phyloP scores from a whole-genome alignment of 768 basidiomycete genomes.

The Rhizopogon salebrosus region DNA sequence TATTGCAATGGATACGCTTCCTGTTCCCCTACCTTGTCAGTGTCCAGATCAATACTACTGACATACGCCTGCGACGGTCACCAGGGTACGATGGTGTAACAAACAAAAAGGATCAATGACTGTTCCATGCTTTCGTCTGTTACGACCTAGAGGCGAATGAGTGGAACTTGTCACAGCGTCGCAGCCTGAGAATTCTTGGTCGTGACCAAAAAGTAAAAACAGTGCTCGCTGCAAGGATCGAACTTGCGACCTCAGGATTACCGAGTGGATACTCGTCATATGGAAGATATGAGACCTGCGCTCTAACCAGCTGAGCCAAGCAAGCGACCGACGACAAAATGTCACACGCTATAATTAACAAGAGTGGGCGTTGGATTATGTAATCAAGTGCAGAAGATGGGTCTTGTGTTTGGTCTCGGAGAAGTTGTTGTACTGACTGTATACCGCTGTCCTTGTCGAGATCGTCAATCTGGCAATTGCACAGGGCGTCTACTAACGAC shows the following conservation, averaged over 20 bases:
- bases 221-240: conserved; percentile 55
- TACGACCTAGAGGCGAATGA: too few species aligned
- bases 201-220: conserved; percentile 8
- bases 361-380: too few species aligned
- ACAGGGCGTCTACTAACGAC: not conserved
- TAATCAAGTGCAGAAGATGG: not conserved
- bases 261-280: conserved; percentile 27
- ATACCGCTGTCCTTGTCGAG: not conserved
- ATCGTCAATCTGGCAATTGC: not conserved
- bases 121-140: too few species aligned
- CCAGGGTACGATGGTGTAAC: too few species aligned
- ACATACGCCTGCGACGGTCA: too few species aligned
- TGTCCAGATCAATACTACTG: too few species aligned
- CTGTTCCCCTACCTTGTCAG: too few species aligned
- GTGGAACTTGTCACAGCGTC: too few species aligned
- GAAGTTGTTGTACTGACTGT: not conserved
- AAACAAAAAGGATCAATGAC: too few species aligned
- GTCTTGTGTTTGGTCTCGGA: not conserved
- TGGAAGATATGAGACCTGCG: conserved; percentile 46
- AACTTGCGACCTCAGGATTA: conserved; percentile 63
- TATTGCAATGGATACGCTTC: too few species aligned
- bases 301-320: conserved; percentile 56
- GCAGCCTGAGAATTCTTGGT: too few species aligned
- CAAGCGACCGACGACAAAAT: conserved; percentile 19
- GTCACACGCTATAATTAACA: too few species aligned